These are phyloP conservation scores for Ustilago loliicola DNA, from an alignment of 1,284 basidiomycete species.

Conservation along the genomic window DNA sequence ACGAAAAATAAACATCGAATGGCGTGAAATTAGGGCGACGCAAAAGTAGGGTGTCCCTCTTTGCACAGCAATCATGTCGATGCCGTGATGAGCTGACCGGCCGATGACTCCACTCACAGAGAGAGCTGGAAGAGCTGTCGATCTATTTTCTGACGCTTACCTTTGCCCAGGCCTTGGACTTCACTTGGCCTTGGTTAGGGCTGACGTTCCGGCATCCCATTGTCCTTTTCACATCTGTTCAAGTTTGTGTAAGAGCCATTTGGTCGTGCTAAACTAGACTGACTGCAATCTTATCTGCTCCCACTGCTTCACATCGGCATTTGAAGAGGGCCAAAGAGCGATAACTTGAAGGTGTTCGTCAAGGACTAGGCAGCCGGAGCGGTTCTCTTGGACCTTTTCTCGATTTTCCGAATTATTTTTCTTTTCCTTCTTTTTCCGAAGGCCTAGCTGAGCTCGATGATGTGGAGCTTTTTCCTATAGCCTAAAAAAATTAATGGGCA, in stretches of 20 bases:
- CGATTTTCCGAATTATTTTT: background rate
- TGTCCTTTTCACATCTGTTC: background rate
- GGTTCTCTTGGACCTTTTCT: background rate
- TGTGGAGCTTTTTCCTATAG: slow-evolving; percentile 10
- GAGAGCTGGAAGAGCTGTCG: background rate
- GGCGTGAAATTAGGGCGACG: slow-evolving; percentile 1
- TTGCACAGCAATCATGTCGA: background rate
- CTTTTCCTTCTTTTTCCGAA: background rate
- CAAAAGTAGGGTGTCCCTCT: background rate
- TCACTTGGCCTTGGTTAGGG: slow-evolving; percentile 12
- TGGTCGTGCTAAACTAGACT: background rate
- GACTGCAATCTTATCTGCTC: background rate
- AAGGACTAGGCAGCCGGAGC: background rate
- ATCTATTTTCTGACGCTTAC: slow-evolving; percentile 7
- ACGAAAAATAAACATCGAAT: slow-evolving; percentile 2
- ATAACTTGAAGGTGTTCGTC: background rate
- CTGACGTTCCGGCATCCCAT: slow-evolving; percentile 1
- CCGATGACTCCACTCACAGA: background rate
- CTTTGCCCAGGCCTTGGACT: slow-evolving; percentile 9
- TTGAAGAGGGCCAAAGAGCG: background rate
- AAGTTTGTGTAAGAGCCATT: background rate
- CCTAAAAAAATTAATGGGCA: too few relatives aligned
- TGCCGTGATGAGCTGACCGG: background rate
- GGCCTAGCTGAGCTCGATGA: background rate
- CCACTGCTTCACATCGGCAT: background rate